phyloP scores from a whole-genome alignment of 495 filamentous ascomycete genomes.

The Hypoxylon subgilvum region DNA sequence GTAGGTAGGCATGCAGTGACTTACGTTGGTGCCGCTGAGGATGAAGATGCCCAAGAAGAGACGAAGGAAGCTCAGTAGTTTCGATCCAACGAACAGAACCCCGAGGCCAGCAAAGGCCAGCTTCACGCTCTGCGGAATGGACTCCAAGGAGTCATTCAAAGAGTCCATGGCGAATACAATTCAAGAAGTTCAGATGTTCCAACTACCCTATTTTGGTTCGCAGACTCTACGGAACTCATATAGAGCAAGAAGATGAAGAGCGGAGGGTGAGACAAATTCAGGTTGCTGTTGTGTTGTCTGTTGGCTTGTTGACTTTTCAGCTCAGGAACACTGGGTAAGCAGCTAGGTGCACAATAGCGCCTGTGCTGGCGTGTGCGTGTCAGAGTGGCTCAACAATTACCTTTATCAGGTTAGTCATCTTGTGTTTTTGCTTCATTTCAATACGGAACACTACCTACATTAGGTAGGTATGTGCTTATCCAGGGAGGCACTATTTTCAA shows the following conservation, averaged over 20 bases:
- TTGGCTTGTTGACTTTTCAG: too few relatives aligned
- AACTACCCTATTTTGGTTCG: not conserved
- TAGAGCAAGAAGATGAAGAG: not conserved
- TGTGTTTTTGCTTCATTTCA: too few relatives aligned
- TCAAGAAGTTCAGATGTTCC: not conserved
- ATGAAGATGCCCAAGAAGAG: conserved; percentile 79
- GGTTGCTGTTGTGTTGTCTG: too few relatives aligned
- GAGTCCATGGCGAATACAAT: conserved; percentile 43
- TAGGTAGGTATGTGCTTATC: too few relatives aligned
- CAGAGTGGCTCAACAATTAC: too few relatives aligned
- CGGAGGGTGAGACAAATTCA: too few relatives aligned
- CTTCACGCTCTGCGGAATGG: conserved; percentile 46
- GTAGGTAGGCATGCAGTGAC: conserved; percentile 19
- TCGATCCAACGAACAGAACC: conserved; percentile 61
- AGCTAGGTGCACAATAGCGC: too few relatives aligned
- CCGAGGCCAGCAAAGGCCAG: conserved; percentile 59
- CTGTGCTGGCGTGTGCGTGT: too few relatives aligned
- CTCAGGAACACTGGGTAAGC: too few relatives aligned
- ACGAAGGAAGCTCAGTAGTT: conserved; percentile 65
- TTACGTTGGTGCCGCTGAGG: conserved; percentile 65
- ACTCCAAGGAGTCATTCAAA: conserved; percentile 42
- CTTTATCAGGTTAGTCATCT: too few relatives aligned
- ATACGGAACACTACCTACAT: too few relatives aligned
- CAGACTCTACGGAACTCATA: not conserved
- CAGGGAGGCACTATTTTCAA: too few relatives aligned